Base-by-base conservation (phyloP, 768 basidiomycete species). In the Hemileccinum rubropunctum region DNA sequence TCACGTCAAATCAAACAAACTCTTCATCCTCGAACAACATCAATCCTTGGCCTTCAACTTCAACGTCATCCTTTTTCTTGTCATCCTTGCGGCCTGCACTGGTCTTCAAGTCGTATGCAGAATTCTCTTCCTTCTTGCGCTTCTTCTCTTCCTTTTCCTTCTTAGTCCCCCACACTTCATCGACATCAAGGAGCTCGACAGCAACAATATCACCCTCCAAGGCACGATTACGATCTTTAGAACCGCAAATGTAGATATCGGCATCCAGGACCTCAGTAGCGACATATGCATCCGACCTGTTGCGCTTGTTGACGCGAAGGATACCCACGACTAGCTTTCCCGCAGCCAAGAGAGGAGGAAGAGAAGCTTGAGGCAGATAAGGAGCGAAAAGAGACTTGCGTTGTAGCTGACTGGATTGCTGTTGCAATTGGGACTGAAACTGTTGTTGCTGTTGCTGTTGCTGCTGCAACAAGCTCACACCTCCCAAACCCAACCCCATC, bases 91-190 rank as follows among this genome's bases (percentile, higher is more conserved):
- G 82, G 51, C 84, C 87, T 32, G 75, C 80, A 37, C 72, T 76
- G 6, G 83, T 77, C 68, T 86, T 91, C 48, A 86, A 65, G 62
- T 98, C 95, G 68, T 94, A 98, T 0, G 94, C 91, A 26, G 93
- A 86, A 65, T 95, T 97, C 73, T 98, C 97, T 73, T 98, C 97
- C 81, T 99, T 99, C 76, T 98, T 98, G 64, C 95, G 81, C 76
- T 99, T 98, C 86, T 99, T 99, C 76, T 98, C 97, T 69, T 98
- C 97, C 74, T 99, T 99, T 75, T 99, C 97, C 73, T 99, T 99
- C 79, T 99, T 99, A 6, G 97, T 97, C 9, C 90, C 88, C 91
- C 91, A 91, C 13, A 97, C 95, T 70, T 98, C 95, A 61, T 98
- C 94, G 21, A 98, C 95, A 60, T 99, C 97, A 48, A 99, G 79